A percentile compares a stretch with the other conserved stretches of the same genome.
These are phyloP conservation scores for Lycium barbarum DNA, from an alignment of 257 asterid species.

Conservation along the genomic window DNA sequence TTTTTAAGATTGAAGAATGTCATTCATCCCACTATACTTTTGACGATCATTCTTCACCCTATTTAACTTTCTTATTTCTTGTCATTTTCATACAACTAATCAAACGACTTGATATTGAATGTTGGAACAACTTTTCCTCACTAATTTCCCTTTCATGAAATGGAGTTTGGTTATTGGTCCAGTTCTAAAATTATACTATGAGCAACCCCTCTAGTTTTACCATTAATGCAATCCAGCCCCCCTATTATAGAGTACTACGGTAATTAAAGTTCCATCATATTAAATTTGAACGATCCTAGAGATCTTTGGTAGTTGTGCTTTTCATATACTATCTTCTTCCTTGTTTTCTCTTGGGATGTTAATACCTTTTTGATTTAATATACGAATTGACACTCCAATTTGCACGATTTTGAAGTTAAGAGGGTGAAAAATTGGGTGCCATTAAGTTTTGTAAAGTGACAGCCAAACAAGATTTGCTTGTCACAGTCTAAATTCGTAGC, in stretches of 20 bases:
- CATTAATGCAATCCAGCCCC: background rate
- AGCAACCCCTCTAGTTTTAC: background rate
- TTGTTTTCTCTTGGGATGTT: background rate
- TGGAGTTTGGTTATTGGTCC: background rate
- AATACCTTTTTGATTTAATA: too few relatives aligned
- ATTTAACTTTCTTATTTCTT: background rate
- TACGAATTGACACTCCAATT: too few relatives aligned
- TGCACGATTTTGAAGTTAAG: too few relatives aligned
- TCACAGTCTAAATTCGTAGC: too few relatives aligned
- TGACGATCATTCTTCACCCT: background rate
- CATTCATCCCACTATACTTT: too few relatives aligned
- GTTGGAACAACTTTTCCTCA: background rate
- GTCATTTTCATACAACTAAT: background rate
- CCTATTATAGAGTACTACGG: background rate
- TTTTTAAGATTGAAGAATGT: background rate
- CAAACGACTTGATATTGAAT: constrained; percentile 24
- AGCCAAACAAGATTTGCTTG: too few relatives aligned
- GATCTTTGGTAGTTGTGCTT: background rate
- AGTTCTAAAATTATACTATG: background rate
- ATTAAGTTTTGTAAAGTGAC: too few relatives aligned
- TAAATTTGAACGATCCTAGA: background rate
- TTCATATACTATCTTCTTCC: background rate
- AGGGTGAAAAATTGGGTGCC: too few relatives aligned
- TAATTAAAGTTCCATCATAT: background rate
- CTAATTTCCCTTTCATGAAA: background rate